Percentiles rank a stretch among this genome's conserved stretches.
Evolutionary conservation across 1,139 yeast species (phyloP).

Genomic region (Hemisphaericaspora subhashii): DNA sequence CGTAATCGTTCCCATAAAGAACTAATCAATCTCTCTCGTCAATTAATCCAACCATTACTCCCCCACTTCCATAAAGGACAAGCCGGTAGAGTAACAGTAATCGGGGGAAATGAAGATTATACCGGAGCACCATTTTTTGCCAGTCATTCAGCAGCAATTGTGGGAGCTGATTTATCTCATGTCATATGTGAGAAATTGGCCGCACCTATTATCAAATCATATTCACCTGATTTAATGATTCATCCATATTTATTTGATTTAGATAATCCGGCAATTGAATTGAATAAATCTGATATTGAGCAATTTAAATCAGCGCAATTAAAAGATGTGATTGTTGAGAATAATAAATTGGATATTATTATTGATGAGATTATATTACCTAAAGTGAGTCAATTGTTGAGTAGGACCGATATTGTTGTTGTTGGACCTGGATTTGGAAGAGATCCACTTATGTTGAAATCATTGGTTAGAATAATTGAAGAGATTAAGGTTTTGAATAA

Average conservation of each 20-base stretch:
- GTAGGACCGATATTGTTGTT: conserved; percentile 75
- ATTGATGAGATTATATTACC: conserved; percentile 51
- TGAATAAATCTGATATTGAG: conserved; percentile 18
- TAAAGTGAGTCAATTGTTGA: conserved; percentile 53
- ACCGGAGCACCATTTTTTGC: conserved; percentile 97
- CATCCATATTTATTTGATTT: conserved; percentile 74
- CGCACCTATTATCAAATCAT: conserved; percentile 77
- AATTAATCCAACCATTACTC: conserved; percentile 73
- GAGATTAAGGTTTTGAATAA: conserved; percentile 51
- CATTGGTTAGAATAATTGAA: conserved; percentile 57
- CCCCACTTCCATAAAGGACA: conserved; percentile 86
- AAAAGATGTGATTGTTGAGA: conserved; percentile 21
- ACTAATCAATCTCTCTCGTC: conserved; percentile 47
- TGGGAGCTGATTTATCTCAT: conserved; percentile 90
- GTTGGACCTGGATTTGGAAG: conserved; percentile 96
- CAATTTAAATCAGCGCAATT: conserved; percentile 16
- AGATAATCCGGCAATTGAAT: conserved; percentile 20
- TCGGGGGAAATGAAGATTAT: conserved; percentile 94
- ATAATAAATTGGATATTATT: conserved; percentile 23
- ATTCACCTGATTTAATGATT: conserved; percentile 93
- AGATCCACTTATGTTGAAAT: conserved; percentile 64
- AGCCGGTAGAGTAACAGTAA: conserved; percentile 80
- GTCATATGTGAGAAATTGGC: conserved; percentile 80
- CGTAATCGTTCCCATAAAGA: conserved; percentile 43
- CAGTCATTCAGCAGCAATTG: conserved; percentile 76